phyloP scores from a whole-genome alignment of 164 flowering plant genomes.

The Magnolia sinica region DNA sequence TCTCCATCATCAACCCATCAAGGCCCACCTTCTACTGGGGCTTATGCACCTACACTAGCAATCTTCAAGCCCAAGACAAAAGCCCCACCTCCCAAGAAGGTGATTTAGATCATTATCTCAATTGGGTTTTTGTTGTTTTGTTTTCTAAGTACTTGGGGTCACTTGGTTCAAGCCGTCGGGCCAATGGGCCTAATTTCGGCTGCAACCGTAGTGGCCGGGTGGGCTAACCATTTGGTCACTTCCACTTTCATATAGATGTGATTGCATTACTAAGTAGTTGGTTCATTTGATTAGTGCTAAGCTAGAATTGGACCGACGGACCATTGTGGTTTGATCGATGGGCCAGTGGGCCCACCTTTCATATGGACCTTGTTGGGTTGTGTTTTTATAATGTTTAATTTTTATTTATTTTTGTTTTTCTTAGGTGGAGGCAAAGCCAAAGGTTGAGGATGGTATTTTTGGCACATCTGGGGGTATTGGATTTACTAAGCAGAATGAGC shows the following conservation, averaged over 20 bases:
- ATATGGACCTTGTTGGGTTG: background rate
- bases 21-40: slow-evolving; percentile 5
- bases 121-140: background rate
- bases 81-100: slow-evolving; percentile 66
- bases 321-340: background rate
- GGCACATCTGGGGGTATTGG: slow-evolving; percentile 99
- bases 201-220: too few relatives aligned
- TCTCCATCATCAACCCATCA: slow-evolving; percentile 25
- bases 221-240: background rate
- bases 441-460: slow-evolving; percentile 91
- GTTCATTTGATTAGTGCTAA: too few relatives aligned
- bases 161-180: background rate
- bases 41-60: slow-evolving; percentile 41
- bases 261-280: too few relatives aligned
- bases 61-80: slow-evolving; percentile 87
- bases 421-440: slow-evolving; percentile 32
- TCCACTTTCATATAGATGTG: too few relatives aligned
- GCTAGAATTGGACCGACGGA: too few relatives aligned
- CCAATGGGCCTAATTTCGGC: too few relatives aligned
- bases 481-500: slow-evolving; percentile 92
- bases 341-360: background rate
- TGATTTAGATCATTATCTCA: background rate
- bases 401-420: background rate
- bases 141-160: background rate
- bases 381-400: background rate